Conservation (phyloP, 2,329 filamentous ascomycete species). For the Colletotrichum sp. region DNA sequence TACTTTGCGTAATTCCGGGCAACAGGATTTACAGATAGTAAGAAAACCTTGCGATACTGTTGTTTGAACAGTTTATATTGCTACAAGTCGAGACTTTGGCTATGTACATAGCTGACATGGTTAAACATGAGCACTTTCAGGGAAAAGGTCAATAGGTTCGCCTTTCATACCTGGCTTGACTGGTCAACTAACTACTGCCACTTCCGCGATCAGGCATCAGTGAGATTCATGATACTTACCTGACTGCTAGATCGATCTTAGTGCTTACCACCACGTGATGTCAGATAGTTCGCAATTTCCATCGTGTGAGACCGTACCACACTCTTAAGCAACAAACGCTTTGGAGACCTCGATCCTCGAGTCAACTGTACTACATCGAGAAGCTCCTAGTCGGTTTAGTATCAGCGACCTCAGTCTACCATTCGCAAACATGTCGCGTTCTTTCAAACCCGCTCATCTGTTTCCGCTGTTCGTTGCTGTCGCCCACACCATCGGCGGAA, state of each 20-base stretch:
- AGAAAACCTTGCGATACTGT: no score
- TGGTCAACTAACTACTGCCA: neutral
- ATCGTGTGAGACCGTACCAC: fast-evolving
- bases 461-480: neutral
- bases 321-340: neutral
- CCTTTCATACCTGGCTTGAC: no score
- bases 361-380: no score
- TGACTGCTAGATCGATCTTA: neutral
- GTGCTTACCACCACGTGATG: neutral
- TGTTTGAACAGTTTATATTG: neutral
- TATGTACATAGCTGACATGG: neutral
- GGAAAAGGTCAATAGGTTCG: no score
- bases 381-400: no score
- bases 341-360: no score
- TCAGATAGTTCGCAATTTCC: neutral
- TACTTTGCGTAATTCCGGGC: no score
- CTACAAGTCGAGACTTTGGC: neutral
- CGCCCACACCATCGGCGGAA: neutral
- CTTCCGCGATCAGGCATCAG: neutral
- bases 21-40: no score
- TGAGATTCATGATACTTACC: neutral
- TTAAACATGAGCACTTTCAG: neutral
- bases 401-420: no score
- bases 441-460: neutral
- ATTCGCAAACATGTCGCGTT: no score